A percentile compares a stretch with the other conserved stretches of the same genome.
phyloP scores from a whole-genome alignment of 495 filamentous ascomycete species.

The Aspergillus homomorphus region DNA sequence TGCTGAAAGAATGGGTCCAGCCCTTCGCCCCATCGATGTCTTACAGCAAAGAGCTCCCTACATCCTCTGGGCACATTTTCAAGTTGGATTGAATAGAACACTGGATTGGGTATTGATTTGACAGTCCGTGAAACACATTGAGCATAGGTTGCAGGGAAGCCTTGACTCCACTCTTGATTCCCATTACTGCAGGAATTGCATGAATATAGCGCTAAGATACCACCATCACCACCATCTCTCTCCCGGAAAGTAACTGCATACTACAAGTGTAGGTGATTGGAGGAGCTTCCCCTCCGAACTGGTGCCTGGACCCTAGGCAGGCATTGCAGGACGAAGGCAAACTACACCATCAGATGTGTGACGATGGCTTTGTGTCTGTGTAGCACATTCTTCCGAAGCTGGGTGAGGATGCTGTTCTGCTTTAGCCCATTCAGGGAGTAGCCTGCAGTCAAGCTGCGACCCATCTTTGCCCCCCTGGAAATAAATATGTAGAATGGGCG shows the following conservation, averaged over 20 bases:
- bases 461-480: neutral
- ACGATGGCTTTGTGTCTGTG: neutral
- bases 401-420: neutral
- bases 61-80: conserved; percentile 41
- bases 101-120: neutral
- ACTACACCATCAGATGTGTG: neutral
- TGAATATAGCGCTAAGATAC: conserved; percentile 3
- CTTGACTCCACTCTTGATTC: neutral
- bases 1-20: conserved; percentile 59
- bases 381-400: neutral
- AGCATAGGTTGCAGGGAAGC: conserved; percentile 1
- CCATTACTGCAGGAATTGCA: conserved; percentile 2
- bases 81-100: conserved; percentile 17
- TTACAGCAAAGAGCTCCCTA: conserved; percentile 33
- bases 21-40: conserved; percentile 42
- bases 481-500: neutral
- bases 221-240: conserved; percentile 1
- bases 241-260: neutral
- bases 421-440: neutral
- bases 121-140: conserved; percentile 1
- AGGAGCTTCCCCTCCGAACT: neutral
- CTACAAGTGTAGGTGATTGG: neutral
- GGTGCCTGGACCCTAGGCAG: neutral
- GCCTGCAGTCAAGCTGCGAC: neutral
- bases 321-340: neutral